A percentile compares a stretch with the other conserved stretches of the same genome.
Conservation (phyloP, 2,329 filamentous ascomycete species). For the Pseudogymnoascus sp. region DNA sequence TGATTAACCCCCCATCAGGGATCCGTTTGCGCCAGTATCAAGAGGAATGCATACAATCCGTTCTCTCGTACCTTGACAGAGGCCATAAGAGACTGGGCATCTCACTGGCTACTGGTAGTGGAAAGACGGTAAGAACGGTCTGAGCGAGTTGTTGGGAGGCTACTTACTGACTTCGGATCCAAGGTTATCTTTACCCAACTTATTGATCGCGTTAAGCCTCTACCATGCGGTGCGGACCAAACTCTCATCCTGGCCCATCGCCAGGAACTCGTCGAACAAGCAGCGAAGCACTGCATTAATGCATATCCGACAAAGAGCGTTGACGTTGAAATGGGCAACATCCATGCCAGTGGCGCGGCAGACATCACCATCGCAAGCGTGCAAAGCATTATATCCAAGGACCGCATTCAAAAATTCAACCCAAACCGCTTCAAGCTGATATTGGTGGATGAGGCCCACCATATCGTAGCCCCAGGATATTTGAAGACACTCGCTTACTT, state of each 20-base stretch:
- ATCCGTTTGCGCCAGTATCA: constrained; percentile 74
- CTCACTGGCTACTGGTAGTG: constrained; percentile 78
- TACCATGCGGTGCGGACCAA: constrained; percentile 51
- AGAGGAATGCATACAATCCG: constrained; percentile 81
- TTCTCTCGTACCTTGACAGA: constrained; percentile 56
- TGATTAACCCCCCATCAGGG: constrained; percentile 12
- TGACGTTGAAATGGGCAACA: constrained; percentile 84
- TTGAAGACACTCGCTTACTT: constrained; percentile 71
- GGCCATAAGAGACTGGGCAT: constrained; percentile 76
- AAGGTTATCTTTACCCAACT: constrained; percentile 94
- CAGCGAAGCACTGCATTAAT: constrained; percentile 70
- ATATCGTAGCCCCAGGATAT: constrained; percentile 82
- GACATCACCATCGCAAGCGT: constrained; percentile 94
- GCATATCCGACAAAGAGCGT: constrained; percentile 74
- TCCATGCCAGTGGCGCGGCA: constrained; percentile 66
- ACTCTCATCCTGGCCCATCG: constrained; percentile 90
- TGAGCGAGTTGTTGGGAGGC: neutral
- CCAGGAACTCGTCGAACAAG: constrained; percentile 89
- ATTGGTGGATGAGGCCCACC: constrained; percentile 92
- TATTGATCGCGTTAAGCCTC: constrained; percentile 63
- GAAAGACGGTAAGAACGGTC: constrained; percentile 61
- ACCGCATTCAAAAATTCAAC: constrained; percentile 75
- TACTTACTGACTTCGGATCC: neutral
- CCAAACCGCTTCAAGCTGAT: constrained; percentile 76
- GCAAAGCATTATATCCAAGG: constrained; percentile 68